These are phyloP conservation scores for Hemileccinum hortonii DNA, from an alignment of 1,284 basidiomycete genomes.

Conservation along the genomic window DNA sequence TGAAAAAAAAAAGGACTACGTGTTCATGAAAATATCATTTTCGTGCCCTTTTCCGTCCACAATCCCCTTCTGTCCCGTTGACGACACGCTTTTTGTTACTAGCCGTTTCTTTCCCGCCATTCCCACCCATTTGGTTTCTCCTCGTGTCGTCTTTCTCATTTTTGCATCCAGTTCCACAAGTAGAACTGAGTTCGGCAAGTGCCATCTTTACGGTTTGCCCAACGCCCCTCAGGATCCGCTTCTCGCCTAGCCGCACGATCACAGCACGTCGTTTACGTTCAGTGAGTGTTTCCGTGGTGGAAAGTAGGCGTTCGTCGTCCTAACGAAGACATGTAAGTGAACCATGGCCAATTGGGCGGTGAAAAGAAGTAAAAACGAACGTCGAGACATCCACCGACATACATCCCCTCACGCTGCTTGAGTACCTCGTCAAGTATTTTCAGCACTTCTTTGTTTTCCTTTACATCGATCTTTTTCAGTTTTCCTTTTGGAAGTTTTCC, in stretches of 20 bases:
- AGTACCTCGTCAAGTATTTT: slow-evolving; percentile 51
- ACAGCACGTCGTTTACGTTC: slow-evolving; percentile 62
- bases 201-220: slow-evolving; percentile 31
- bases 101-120: neutral
- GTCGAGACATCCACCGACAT: slow-evolving; percentile 36
- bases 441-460: slow-evolving; percentile 49
- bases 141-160: slow-evolving; percentile 1
- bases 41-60: slow-evolving; percentile 23
- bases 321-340: slow-evolving; percentile 24
- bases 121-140: neutral
- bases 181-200: slow-evolving; percentile 8
- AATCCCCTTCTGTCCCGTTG: slow-evolving; percentile 1
- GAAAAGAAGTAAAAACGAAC: slow-evolving; percentile 10
- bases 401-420: slow-evolving; percentile 50
- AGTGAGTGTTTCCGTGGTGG: slow-evolving; percentile 30
- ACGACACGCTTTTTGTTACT: slow-evolving; percentile 19
- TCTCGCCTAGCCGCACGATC: slow-evolving; percentile 80
- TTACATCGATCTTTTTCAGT: slow-evolving; percentile 11
- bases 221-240: slow-evolving; percentile 57
- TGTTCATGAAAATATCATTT: slow-evolving; percentile 5
- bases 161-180: neutral
- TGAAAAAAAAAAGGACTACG: no score
- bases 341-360: neutral
- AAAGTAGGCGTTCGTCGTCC: slow-evolving; percentile 54
- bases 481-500: slow-evolving; percentile 80